A percentile compares a stretch with the other conserved stretches of the same genome.
These are phyloP conservation scores for Gynostemma pentaphyllum DNA, from an alignment of 306 rosid species.

Conservation along the genomic window DNA sequence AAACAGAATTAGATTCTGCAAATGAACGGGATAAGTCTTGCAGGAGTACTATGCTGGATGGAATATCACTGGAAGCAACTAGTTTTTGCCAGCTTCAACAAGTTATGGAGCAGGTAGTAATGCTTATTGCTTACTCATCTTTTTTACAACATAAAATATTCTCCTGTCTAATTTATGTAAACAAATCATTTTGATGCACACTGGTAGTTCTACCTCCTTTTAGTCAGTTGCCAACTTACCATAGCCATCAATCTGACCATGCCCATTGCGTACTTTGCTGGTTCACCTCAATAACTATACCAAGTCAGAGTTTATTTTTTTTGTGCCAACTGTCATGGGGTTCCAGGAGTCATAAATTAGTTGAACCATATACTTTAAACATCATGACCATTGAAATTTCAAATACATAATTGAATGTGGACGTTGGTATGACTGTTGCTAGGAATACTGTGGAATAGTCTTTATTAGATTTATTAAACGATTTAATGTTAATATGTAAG, in stretches of 20 bases:
- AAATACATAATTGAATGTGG: no score
- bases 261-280: background rate
- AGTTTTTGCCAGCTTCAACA: conserved; percentile 66
- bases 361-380: background rate
- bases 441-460: no score
- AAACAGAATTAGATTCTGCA: conserved; percentile 47
- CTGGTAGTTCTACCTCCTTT: background rate
- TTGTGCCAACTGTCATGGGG: background rate
- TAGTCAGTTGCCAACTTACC: background rate
- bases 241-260: background rate
- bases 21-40: conserved; percentile 48
- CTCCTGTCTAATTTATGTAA: background rate
- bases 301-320: background rate
- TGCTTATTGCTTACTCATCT: background rate
- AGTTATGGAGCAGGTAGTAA: conserved; percentile 58
- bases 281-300: background rate
- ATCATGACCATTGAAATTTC: background rate
- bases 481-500: no score
- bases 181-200: background rate
- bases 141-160: background rate
- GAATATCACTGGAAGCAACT: conserved; percentile 42
- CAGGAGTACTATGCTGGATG: conserved; percentile 34
- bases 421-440: no score
- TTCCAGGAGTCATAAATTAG: background rate
- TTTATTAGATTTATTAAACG: no score